A percentile compares a stretch with the other conserved stretches of the same genome.
Conservation (phyloP, 1,284 basidiomycete species). For the Sphaerobolus stellatus region DNA sequence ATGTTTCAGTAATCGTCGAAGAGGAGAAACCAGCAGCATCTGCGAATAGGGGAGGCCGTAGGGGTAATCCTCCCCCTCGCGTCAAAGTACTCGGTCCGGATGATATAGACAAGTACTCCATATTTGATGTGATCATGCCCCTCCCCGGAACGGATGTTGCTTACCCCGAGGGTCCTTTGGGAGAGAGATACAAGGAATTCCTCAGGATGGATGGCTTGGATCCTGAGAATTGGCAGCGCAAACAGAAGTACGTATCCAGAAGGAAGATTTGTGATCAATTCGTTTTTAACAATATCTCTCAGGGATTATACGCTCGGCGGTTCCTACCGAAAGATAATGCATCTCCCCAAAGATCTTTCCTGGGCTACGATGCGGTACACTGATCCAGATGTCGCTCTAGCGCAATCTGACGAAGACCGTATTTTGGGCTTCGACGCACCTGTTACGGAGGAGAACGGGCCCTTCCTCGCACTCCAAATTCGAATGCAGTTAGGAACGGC, state of each 20-base stretch:
- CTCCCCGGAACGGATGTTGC: slow-evolving; percentile 91
- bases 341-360: slow-evolving; percentile 76
- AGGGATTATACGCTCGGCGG: slow-evolving; percentile 93
- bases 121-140: slow-evolving; percentile 95
- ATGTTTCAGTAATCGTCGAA: slow-evolving; percentile 24
- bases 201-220: slow-evolving; percentile 85
- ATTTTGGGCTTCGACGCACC: slow-evolving; percentile 79
- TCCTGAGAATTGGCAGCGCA: slow-evolving; percentile 81
- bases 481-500: slow-evolving; percentile 79
- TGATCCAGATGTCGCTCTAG: slow-evolving; percentile 87
- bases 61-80: slow-evolving; percentile 41
- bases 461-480: slow-evolving; percentile 84
- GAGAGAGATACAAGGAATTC: slow-evolving; percentile 80
- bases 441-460: slow-evolving; percentile 62
- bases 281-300: slow-evolving; percentile 4
- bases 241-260: slow-evolving; percentile 68
- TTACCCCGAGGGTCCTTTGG: slow-evolving; percentile 81
- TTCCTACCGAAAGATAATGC: slow-evolving; percentile 90
- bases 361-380: slow-evolving; percentile 88
- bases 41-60: slow-evolving; percentile 42
- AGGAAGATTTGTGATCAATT: background rate
- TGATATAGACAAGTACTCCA: slow-evolving; percentile 76
- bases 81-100: slow-evolving; percentile 77
- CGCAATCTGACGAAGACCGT: slow-evolving; percentile 93
- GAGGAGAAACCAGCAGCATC: slow-evolving; percentile 34